Evolutionary conservation across 257 asterid genomes (phyloP), one percentile per base, ranked within the genome.

Genomic region (Solanum pimpinellifolium): DNA sequence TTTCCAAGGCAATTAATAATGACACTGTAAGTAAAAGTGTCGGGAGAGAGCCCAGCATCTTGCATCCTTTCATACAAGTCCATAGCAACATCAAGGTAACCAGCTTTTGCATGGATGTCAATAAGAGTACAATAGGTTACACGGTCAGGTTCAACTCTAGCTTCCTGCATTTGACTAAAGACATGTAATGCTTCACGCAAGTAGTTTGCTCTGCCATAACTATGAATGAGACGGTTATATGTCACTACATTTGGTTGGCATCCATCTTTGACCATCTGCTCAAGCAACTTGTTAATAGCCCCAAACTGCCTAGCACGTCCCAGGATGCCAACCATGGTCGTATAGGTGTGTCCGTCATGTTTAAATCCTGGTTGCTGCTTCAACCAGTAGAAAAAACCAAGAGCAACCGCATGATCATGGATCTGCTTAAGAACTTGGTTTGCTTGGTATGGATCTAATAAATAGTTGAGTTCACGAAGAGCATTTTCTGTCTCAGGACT

Each of bases 1-100:
- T 97, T 97, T 49, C 99, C 99, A 3, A 95, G 92, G 89, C 99
- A 97, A 85, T 97, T 97, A 74, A 97, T 97, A 85, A 97, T 97
- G 39, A 97, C 99, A n/a, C 99, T 93, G 83, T 95, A 97, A 86
- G 99, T 97, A 94, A 95, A 97, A 2, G 99, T 97, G 89, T 97
- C 99, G 0, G 99, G 99, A 46, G 99, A 94, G 87, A 97, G 98
- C 70, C 99, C 99, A 7, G 93, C 97, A 86, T 90, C 93, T 93
- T 95, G 99, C 99, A 97, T 97, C 86, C 95, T 90, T 85, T 91
- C 93, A 86, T 97, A 97, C 98, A 97, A 87, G 89, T 97, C 94
- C 81, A 97, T 91, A 25, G 99, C 99, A 66, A 97, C 91, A 78
- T 95, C 98, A 9, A 97, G 98, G 91, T 95, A 97, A 42, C 99